phyloP scores from a whole-genome alignment of 805 yeast genomes.

The Ogataea parapolymorpha region DNA sequence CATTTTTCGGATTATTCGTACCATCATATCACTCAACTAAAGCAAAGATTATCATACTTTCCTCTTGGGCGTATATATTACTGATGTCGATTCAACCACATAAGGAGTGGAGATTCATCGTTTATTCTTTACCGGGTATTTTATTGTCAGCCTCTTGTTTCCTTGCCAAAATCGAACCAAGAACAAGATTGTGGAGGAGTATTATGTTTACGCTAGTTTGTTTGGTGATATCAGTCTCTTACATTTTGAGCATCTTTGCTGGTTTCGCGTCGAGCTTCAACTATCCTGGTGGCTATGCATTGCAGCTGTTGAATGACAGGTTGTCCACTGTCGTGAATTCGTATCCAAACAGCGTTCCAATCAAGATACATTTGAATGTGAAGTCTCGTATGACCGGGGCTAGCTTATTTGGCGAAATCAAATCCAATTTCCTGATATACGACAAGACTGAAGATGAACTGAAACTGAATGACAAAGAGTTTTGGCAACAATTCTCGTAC shows the following conservation, averaged over 20 bases:
- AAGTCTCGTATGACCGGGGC: constrained; percentile 87
- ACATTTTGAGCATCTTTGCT: constrained; percentile 44
- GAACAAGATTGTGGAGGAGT: constrained; percentile 4
- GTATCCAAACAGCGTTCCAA: constrained; percentile 7
- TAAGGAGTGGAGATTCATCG: constrained; percentile 90
- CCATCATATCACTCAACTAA: constrained; percentile 29
- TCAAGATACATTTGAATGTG: constrained; percentile 69
- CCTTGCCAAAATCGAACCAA: constrained; percentile 16
- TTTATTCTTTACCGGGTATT: constrained; percentile 69
- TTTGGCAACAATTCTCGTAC: constrained; percentile 52
- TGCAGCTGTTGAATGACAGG: constrained; percentile 45
- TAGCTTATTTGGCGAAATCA: constrained; percentile 67
- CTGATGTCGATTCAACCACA: constrained; percentile 81
- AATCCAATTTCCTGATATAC: constrained; percentile 42
- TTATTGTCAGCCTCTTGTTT: constrained; percentile 57
- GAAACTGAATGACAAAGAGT: constrained; percentile 28
- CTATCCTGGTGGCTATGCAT: constrained; percentile 88
- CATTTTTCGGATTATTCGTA: constrained; percentile 32
- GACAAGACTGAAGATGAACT: constrained; percentile 69
- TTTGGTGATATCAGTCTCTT: constrained; percentile 24
- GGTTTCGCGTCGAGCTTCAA: constrained; percentile 66
- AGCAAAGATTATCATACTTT: constrained; percentile 44
- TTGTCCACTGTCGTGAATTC: constrained; percentile 5
- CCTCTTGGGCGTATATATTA: constrained; percentile 54
- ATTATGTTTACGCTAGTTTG: constrained; percentile 20